phyloP scores from a whole-genome alignment of 495 filamentous ascomycete species.

The Jackrogersella multiformis region DNA sequence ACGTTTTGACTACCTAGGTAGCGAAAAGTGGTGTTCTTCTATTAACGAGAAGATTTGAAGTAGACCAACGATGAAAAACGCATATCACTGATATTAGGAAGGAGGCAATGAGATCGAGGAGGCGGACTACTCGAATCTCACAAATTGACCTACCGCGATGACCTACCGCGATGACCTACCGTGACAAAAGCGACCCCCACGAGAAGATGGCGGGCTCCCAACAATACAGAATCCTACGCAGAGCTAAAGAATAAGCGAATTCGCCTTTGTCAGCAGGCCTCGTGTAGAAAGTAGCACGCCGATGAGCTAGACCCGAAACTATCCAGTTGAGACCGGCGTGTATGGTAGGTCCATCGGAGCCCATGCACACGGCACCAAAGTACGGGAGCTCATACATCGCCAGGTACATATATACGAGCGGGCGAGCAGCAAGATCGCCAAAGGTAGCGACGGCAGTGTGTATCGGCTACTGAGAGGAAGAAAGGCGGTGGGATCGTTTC shows the following conservation, averaged over 20 bases:
- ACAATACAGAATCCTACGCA: slow-evolving; percentile 13
- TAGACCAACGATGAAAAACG: not conserved
- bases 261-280: not conserved
- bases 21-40: too few species aligned
- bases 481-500: slow-evolving; percentile 2
- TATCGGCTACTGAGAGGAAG: slow-evolving; percentile 3
- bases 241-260: not conserved
- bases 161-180: slow-evolving; percentile 24
- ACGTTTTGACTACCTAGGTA: not conserved
- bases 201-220: not conserved
- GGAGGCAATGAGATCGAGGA: not conserved
- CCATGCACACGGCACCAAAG: not conserved
- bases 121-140: not conserved
- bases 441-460: not conserved
- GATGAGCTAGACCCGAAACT: slow-evolving; percentile 13
- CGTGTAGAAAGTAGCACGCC: not conserved
- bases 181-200: slow-evolving; percentile 10
- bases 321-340: not conserved
- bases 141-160: too few species aligned
- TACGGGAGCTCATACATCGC: not conserved
- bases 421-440: not conserved
- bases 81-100: not conserved
- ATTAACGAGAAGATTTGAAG: too few species aligned
- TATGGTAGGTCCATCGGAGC: not conserved
- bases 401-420: slow-evolving; percentile 1